Conservation (phyloP, 768 basidiomycete species). For the Mycena chlorophos region DNA sequence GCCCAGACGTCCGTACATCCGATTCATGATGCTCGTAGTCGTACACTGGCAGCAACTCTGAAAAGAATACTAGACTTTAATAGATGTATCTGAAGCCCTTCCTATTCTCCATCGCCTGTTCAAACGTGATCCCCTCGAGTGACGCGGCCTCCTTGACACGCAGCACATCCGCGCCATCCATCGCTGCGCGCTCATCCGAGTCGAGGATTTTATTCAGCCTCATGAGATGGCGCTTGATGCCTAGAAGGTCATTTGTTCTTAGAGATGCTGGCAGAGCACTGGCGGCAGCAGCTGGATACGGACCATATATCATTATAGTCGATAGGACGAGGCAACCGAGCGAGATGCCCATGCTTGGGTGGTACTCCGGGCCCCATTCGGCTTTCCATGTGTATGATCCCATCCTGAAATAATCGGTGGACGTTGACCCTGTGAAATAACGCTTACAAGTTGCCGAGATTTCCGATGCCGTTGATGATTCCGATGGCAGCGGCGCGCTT, state of each 20-base stretch:
- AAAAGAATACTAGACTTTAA: no score
- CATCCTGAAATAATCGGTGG: constrained; percentile 37
- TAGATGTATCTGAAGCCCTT: constrained; percentile 47
- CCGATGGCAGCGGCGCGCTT: constrained; percentile 58
- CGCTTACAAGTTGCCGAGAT: constrained; percentile 54
- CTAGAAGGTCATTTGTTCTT: background rate
- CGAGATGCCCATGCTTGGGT: constrained; percentile 57
- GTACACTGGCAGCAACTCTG: no score
- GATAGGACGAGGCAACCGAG: constrained; percentile 13
- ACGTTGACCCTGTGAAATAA: background rate
- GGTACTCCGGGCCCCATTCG: constrained; percentile 59
- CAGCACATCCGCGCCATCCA: constrained; percentile 34
- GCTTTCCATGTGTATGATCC: constrained; percentile 62
- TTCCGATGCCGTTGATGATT: constrained; percentile 58
- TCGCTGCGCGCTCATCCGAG: constrained; percentile 30
- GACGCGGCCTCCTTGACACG: constrained; percentile 47
- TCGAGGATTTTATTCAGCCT: constrained; percentile 42
- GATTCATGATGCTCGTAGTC: no score
- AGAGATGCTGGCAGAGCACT: background rate
- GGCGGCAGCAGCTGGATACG: background rate
- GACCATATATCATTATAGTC: background rate
- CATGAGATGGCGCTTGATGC: constrained; percentile 31
- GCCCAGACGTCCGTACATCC: no score
- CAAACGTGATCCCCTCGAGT: constrained; percentile 45
- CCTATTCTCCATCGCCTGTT: constrained; percentile 42